Evolutionary conservation across 805 yeast genomes (phyloP), one percentile per base, ranked within the genome.

Genomic region (Starmerella stellata): DNA sequence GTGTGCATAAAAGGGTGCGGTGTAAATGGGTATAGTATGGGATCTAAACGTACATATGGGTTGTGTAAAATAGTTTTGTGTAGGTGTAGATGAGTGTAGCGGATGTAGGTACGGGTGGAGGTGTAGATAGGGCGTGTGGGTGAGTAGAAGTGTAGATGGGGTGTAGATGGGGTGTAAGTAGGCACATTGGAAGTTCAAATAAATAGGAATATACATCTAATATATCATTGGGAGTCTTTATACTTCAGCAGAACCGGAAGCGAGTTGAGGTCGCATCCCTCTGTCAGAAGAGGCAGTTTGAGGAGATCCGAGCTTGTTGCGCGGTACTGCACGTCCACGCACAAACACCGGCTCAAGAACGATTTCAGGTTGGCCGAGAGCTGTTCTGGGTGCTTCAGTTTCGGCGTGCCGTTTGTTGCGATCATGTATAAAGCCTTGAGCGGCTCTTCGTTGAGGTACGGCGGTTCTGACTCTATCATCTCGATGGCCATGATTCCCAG

Each of bases 321-420:
- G 50, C 99, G 71, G 53, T 77, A 78, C 51, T 78, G 71, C 32
- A 83, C 94, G 57, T 92, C 96, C 28, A 87, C 96, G 60, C 95
- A 82, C 20, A 90, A 65, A 62, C 96, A 83, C 44, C 83, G 81
- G 37, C 85, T 74, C 56, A 90, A 66, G 55, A 90, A 90, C 54
- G 78, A 74, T 63, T 80, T 82, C 42, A 92, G 77, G 25, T 75
- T 73, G 41, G 74, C 66, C 8, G 87, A 74, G 43, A 90, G 63
- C 29, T 64, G 50, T 39, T 75, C 82, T 2, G 87, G 83, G 69
- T 59, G 53, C 54, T 74, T 75, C 47, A 78, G 63, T 52, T 74
- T 72, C 5, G 90, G 90, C 18, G 85, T 78, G 25, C 90, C 90
- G 52, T 76, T 78, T 3, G 82, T 74, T 4, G 83, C 80, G 53